Conservation (phyloP, 371 early-diverging fungal species). For the Mycotypha africana region DNA sequence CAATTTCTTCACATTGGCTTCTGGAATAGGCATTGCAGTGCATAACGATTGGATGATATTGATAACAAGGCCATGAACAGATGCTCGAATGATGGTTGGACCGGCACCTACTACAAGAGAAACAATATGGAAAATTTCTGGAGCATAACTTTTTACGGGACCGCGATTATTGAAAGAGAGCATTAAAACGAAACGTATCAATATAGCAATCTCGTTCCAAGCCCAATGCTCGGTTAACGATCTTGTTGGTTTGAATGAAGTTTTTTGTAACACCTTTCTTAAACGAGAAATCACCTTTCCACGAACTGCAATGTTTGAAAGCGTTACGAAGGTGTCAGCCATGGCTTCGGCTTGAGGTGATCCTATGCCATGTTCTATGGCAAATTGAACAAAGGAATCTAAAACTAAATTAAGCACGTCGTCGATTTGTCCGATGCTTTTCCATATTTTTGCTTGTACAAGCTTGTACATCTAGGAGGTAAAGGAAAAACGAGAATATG, state of each 20-base stretch:
- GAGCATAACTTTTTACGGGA: conserved; percentile 68
- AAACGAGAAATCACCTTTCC: conserved; percentile 78
- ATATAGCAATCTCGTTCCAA: conserved; percentile 86
- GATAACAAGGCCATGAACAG: conserved; percentile 88
- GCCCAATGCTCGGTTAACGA: conserved; percentile 74
- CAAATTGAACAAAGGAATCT: conserved; percentile 75
- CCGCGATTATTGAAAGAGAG: conserved; percentile 85
- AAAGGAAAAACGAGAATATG: not conserved
- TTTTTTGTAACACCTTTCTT: conserved; percentile 69
- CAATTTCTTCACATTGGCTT: conserved; percentile 56
- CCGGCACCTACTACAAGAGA: conserved; percentile 82
- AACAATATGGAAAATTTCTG: conserved; percentile 84
- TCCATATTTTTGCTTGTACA: conserved; percentile 86
- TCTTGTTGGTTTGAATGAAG: conserved; percentile 68
- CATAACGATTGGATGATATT: conserved; percentile 87
- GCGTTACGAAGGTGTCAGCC: conserved; percentile 82
- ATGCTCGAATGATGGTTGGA: conserved; percentile 75
- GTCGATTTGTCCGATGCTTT: conserved; percentile 71
- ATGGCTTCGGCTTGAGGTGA: conserved; percentile 80
- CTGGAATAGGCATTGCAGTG: conserved; percentile 66
- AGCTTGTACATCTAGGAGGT: conserved; percentile 64
- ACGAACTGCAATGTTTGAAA: conserved; percentile 78
- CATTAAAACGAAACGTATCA: conserved; percentile 84
- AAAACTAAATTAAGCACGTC: conserved; percentile 75
- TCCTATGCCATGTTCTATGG: conserved; percentile 76